Base-by-base conservation (phyloP, 2,329 filamentous ascomycete species). In the Diaporthe aspalathi region DNA sequence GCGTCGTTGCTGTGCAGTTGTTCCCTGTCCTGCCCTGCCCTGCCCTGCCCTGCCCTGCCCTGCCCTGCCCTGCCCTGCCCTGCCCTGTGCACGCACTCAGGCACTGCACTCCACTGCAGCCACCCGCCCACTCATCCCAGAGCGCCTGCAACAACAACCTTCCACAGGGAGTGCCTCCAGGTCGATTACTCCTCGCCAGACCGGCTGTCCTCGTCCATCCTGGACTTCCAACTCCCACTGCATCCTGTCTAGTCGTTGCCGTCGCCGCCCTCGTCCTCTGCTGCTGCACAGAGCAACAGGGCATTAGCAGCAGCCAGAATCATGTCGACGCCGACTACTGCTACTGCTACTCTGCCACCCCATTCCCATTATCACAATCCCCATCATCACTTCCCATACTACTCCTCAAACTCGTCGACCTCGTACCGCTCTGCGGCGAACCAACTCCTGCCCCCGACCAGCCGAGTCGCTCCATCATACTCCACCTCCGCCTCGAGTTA, bases 281-380 rank as follows among this genome's bases (percentile, higher is more conserved):
- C 40, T 62, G 66, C 53, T 60, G 53, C 53, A 67, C 53, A 60
- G 53, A 68, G 67, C 67, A 50, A 57, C 68, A 67, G 68, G 50
- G 38, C 53, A 53, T 43, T 50, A 62, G 68, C 68, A 29, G 62
- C 62, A 71, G 72, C 65, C 68, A 76, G 74, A 78, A 81, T 74
- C 81, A 95, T 95, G 93, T 95, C 93, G 86, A 94, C 93, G 76
- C 93, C 93, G 76, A 94, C 92, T 74, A 92, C 91, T 78, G 91
- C 91, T 78, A 92, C 91, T 81, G 91, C 91, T 78, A 92, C 91
- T 76, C 86, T 93, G 79, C 90, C 91, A 80, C 89, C 88, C 78
- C 90, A 91, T 81, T 89, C 90, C 82, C 87, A 88, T 73, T 87
- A 88, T 78, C 90, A 91, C 84, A 91, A 91, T 78, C 86, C 89